These are phyloP conservation scores for Podospora pseudoanserina DNA, from an alignment of 495 filamentous ascomycete species.

Conservation along the genomic window DNA sequence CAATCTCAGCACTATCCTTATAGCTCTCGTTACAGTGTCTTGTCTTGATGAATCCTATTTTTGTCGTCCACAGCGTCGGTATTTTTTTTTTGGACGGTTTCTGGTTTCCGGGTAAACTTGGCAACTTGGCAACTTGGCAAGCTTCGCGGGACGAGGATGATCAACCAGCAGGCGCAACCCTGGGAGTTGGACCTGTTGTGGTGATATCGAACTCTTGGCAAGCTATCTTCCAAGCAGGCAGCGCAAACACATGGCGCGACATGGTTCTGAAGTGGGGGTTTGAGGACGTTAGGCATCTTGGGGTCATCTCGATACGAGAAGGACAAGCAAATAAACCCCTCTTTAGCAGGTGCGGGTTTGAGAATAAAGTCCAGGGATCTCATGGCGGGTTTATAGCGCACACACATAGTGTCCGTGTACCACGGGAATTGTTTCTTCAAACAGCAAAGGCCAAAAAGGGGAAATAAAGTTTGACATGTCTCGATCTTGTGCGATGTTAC, in stretches of 20 bases:
- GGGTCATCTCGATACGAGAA: not conserved
- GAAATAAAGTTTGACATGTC: not conserved
- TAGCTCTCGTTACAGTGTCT: no score
- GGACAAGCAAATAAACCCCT: not conserved
- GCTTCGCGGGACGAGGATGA: not conserved
- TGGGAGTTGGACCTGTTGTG: not conserved
- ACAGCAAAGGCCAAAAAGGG: not conserved
- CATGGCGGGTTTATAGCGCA: not conserved
- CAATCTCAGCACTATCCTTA: no score
- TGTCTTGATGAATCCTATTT: no score
- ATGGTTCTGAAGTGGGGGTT: not conserved
- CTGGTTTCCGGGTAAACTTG: not conserved
- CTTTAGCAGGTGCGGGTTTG: not conserved
- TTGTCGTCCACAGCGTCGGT: no score
- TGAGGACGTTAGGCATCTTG: not conserved
- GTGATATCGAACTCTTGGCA: not conserved
- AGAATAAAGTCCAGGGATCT: not conserved
- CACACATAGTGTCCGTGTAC: no score
- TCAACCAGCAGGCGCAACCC: not conserved
- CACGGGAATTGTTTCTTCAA: not conserved
- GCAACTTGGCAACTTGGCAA: not conserved
- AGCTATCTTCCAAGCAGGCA: not conserved
- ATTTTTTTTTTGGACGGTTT: not conserved
- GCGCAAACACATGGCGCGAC: not conserved
- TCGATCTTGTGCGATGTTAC: not conserved